A percentile compares a stretch with the other conserved stretches of the same genome.
These are phyloP conservation scores for Colletotrichum agaves DNA, from an alignment of 2,329 filamentous ascomycete species.

Conservation along the genomic window DNA sequence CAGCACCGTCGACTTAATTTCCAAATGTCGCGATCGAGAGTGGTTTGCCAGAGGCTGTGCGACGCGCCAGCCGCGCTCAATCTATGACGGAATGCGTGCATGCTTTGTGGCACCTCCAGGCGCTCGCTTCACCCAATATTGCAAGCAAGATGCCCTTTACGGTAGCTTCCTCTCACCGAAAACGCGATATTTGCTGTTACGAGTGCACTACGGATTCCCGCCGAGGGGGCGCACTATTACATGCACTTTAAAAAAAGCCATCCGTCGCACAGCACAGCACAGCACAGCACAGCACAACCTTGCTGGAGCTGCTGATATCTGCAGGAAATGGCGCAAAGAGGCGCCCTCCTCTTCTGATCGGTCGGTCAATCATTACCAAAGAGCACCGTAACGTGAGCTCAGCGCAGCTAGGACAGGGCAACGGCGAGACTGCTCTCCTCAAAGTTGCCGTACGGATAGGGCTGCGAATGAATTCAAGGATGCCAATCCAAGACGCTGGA, in stretches of 20 bases:
- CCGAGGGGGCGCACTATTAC: slow-evolving; percentile 3
- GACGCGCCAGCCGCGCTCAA: slow-evolving; percentile 27
- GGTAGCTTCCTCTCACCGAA: slow-evolving; percentile 15
- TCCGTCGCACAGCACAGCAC: slow-evolving; percentile 21
- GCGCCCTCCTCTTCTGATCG: slow-evolving; percentile 2
- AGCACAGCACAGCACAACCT: no score
- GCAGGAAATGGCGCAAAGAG: slow-evolving; percentile 21
- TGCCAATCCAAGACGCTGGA: neutral
- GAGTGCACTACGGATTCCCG: neutral
- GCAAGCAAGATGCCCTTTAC: slow-evolving; percentile 26
- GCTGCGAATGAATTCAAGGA: slow-evolving; percentile 12
- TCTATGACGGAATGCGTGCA: slow-evolving; percentile 27
- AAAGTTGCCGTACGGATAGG: slow-evolving; percentile 2
- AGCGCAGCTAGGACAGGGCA: neutral
- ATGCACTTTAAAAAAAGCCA: slow-evolving; percentile 14
- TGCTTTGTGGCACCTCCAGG: neutral
- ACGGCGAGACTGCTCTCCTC: neutral
- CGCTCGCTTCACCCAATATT: slow-evolving; percentile 17
- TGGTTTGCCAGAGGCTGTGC: slow-evolving; percentile 13
- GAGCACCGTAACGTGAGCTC: neutral
- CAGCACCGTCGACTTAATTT: neutral
- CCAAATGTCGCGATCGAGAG: slow-evolving; percentile 9
- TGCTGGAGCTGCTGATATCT: slow-evolving; percentile 14
- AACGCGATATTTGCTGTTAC: neutral
- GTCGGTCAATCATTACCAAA: neutral